These are phyloP conservation scores for Serendipita sp. DNA, from an alignment of 768 basidiomycete species.

Conservation along the genomic window DNA sequence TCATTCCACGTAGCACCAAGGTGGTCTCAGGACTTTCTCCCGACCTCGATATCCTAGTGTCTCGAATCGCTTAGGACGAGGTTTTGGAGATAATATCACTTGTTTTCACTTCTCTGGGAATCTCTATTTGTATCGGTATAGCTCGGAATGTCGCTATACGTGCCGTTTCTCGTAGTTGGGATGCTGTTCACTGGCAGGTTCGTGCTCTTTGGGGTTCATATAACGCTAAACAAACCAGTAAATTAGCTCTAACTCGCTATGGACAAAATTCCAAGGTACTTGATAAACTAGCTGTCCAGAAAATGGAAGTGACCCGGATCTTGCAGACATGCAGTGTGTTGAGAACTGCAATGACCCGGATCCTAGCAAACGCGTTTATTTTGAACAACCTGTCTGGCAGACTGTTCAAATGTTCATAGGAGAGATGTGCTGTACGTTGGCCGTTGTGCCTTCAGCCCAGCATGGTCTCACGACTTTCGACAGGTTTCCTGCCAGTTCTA, in stretches of 20 bases:
- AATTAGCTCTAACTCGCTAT: conserved; percentile 46
- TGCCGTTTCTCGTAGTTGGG: conserved; percentile 70
- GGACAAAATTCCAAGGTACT: conserved; percentile 62
- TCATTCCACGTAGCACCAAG: too few species aligned
- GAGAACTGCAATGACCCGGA: conserved; percentile 68
- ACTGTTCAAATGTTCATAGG: conserved; percentile 76
- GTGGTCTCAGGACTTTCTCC: too few species aligned
- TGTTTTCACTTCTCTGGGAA: too few species aligned
- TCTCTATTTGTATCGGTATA: too few species aligned
- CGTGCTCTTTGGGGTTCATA: background rate
- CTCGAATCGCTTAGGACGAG: background rate
- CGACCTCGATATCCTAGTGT: background rate
- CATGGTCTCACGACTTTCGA: background rate
- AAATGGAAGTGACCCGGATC: background rate
- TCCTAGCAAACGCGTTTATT: conserved; percentile 46
- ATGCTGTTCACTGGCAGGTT: conserved; percentile 77
- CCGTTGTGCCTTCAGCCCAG: conserved; percentile 9
- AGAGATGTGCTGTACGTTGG: conserved; percentile 75
- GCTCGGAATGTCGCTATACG: conserved; percentile 43
- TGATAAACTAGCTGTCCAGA: conserved; percentile 8
- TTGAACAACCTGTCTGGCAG: conserved; percentile 92
- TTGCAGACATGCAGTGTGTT: conserved; percentile 86
- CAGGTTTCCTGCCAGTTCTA: conserved; percentile 74
- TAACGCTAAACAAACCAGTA: background rate
- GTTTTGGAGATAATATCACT: too few species aligned